Evolutionary conservation across 345 rosid species (phyloP), one percentile per base, ranked within the genome.

Genomic region (Populus alba): DNA sequence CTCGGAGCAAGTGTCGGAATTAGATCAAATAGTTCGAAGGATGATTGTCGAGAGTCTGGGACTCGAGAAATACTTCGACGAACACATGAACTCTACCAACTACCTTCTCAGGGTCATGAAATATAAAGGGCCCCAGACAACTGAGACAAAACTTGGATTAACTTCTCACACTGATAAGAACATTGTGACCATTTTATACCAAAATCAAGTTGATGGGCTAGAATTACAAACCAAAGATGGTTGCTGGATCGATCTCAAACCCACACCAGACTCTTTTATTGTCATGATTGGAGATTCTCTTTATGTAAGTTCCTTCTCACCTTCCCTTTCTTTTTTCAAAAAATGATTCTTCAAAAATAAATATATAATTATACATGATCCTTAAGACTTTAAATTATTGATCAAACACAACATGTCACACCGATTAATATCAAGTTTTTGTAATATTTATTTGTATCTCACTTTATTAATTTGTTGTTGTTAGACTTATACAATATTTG

Each of bases 41-140:
- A 86, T 85, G 87, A 71, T 85, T 1, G 65, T 85, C 7, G 88
- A 83, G 59, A 78, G 83, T 68, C 77, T 78, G 31, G 86, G 88
- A 7, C 45, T 86, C 20, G 78, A 83, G 59, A 80, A 86, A 69
- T 61, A 78, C 85, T 51, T 77, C 39, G 83, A 86, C 8, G 73
- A 79, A 5, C 85, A 82, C 49, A 67, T 76, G 67, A 71, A 74
- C 38, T 81, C 81, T 6, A 83, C 71, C 31, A 68, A 25, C 39
- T 77, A 84, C 62, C 83, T 82, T 49, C 81, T 88, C 27, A 73
- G 87, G 25, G 81, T 81, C 45, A 77, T 79, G 76, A 83, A 86
- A 55, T 88, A 88, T 37, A 63, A 70, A 63, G 83, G 37, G 16
- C 81, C 87, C 1, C 17, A 59, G 8, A 68, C 43, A 18, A 49